Evolutionary conservation across 805 yeast species (phyloP).

Genomic region (Schizosaccharomyces lindneri): DNA sequence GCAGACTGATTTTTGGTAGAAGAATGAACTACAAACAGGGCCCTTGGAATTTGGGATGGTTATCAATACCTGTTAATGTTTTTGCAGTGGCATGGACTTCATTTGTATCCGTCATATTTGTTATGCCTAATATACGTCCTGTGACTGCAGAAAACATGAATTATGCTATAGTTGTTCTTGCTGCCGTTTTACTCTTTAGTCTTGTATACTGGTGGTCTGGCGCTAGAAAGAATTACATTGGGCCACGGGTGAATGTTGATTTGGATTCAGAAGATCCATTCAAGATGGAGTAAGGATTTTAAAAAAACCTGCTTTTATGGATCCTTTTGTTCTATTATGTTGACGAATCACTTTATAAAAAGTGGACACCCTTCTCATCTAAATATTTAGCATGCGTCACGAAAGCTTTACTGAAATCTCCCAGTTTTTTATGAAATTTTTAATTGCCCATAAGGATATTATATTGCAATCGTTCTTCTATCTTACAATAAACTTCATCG

Average conservation of each 20-base stretch:
- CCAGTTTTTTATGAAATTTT: too few species aligned
- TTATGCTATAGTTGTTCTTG: conserved; percentile 29
- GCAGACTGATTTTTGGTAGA: conserved; percentile 21
- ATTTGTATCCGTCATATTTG: conserved; percentile 23
- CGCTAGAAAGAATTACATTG: conserved; percentile 31
- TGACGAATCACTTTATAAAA: too few species aligned
- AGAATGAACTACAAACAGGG: conserved; percentile 55
- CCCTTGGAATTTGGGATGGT: conserved; percentile 43
- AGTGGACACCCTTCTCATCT: too few species aligned
- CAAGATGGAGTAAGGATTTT: not conserved
- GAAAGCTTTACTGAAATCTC: too few species aligned
- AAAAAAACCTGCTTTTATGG: not conserved
- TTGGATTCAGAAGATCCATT: not conserved
- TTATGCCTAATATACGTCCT: conserved; percentile 27
- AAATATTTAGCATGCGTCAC: too few species aligned
- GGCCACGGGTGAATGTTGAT: conserved; percentile 9
- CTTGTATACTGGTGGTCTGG: conserved; percentile 23
- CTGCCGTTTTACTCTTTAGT: conserved; percentile 16
- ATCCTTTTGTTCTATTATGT: not conserved
- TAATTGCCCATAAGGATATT: too few species aligned
- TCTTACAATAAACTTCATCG: too few species aligned
- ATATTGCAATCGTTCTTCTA: too few species aligned
- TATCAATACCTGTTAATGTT: conserved; percentile 47
- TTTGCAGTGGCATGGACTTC: conserved; percentile 45
- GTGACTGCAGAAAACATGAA: conserved; percentile 25